Evolutionary conservation across 2,329 filamentous ascomycete genomes (phyloP).

Genomic region (Penicillium digitatum): DNA sequence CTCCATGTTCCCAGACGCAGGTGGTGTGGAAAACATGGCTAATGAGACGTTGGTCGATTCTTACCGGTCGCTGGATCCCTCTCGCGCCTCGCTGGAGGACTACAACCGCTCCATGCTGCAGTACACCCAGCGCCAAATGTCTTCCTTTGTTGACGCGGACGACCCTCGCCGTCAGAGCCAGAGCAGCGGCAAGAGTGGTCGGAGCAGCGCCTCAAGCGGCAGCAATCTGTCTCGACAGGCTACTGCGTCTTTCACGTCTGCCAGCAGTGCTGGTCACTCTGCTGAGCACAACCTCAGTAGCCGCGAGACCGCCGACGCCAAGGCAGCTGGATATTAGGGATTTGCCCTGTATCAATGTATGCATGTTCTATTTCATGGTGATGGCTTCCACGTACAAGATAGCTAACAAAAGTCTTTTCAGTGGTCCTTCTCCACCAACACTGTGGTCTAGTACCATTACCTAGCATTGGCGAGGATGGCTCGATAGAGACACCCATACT

Average conservation of each 20-base stretch:
- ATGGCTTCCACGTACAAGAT: too few relatives aligned
- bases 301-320: conserved; percentile 2
- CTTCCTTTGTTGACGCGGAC: conserved; percentile 30
- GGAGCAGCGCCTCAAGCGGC: conserved; percentile 22
- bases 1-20: conserved; percentile 21
- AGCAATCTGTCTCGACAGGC: conserved; percentile 18
- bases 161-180: conserved; percentile 19
- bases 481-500: not conserved
- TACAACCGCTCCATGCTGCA: conserved; percentile 40
- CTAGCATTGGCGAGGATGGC: conserved; percentile 4
- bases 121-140: conserved; percentile 39
- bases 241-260: conserved; percentile 17
- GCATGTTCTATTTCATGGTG: not conserved
- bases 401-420: not conserved
- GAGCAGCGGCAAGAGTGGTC: conserved; percentile 29
- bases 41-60: conserved; percentile 16
- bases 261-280: conserved; percentile 9
- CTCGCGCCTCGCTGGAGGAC: conserved; percentile 31
- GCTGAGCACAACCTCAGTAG: not conserved
- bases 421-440: not conserved
- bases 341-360: conserved; percentile 2
- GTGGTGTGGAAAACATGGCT: conserved; percentile 15
- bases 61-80: conserved; percentile 22
- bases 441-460: conserved; percentile 2
- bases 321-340: conserved; percentile 9